These are phyloP conservation scores for Pseudocercospora musae DNA, from an alignment of 2,329 filamentous ascomycete genomes.

Conservation along the genomic window DNA sequence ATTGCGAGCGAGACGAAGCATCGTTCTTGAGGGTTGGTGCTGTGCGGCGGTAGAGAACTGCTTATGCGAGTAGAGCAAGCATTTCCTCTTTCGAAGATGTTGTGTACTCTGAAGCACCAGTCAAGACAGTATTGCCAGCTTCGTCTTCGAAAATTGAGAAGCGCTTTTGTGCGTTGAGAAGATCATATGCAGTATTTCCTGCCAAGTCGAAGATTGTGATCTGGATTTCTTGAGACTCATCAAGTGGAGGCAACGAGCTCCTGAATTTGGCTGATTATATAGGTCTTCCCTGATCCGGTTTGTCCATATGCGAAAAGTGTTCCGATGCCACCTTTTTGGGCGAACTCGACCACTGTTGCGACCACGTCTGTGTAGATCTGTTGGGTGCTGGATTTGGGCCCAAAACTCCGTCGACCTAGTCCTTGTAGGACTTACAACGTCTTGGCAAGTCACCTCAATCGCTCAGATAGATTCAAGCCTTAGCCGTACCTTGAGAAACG, in stretches of 20 bases:
- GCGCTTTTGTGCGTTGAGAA: constrained; percentile 4
- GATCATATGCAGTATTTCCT: constrained; percentile 7
- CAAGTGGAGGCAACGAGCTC: constrained; percentile 1
- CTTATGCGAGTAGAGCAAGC: constrained; percentile 3
- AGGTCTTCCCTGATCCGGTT: constrained; percentile 12
- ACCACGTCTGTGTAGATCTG: constrained; percentile 2
- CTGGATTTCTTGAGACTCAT: background rate
- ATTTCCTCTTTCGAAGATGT: background rate
- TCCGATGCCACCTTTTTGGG: constrained; percentile 2
- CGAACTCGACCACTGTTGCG: background rate
- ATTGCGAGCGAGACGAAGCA: constrained; percentile 13
- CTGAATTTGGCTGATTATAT: constrained; percentile 11
- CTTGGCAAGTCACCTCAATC: background rate
- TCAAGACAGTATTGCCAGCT: background rate
- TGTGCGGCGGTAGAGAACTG: background rate
- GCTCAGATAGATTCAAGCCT: background rate
- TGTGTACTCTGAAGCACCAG: constrained; percentile 2
- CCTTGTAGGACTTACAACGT: constrained; percentile 1
- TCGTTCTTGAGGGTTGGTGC: constrained; percentile 10
- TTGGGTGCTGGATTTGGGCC: background rate
- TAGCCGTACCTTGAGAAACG: background rate
- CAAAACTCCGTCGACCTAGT: constrained; percentile 1
- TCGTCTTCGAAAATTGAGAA: constrained; percentile 6
- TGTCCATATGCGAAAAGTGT: constrained; percentile 13
- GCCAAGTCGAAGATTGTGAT: constrained; percentile 9